These are phyloP conservation scores for Exophiala phaeomuriformis DNA, from an alignment of 2,329 filamentous ascomycete species.

Conservation along the genomic window DNA sequence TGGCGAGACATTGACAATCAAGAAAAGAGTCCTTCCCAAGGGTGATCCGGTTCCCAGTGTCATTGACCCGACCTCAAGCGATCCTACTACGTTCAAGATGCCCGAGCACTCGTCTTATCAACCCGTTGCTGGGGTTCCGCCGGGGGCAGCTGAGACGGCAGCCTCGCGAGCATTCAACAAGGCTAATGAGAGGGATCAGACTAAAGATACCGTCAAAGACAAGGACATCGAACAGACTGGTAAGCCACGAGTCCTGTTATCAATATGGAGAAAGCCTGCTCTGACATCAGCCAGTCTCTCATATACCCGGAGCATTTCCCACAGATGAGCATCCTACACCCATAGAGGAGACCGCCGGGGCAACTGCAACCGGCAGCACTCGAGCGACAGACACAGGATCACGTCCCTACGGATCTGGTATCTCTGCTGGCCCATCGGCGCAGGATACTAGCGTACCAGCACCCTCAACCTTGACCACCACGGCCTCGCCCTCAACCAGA, in stretches of 20 bases:
- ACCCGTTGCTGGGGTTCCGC: slow-evolving; percentile 14
- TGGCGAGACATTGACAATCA: slow-evolving; percentile 25
- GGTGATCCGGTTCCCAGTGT: slow-evolving; percentile 22
- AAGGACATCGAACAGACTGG: slow-evolving; percentile 11
- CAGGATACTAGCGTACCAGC: slow-evolving; percentile 5
- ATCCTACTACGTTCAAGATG: slow-evolving; percentile 22
- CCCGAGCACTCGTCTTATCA: slow-evolving; percentile 19
- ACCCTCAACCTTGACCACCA: slow-evolving; percentile 10
- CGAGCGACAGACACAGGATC: neutral
- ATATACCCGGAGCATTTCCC: slow-evolving; percentile 20
- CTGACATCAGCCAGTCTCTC: slow-evolving; percentile 9
- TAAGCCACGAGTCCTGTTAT: slow-evolving; percentile 4
- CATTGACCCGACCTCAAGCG: slow-evolving; percentile 17
- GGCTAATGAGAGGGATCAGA: slow-evolving; percentile 5
- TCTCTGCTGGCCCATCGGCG: neutral
- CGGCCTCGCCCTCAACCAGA: slow-evolving; percentile 6
- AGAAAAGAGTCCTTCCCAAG: slow-evolving; percentile 12
- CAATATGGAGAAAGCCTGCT: neutral
- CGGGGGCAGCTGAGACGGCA: slow-evolving; percentile 12
- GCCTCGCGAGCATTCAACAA: slow-evolving; percentile 17
- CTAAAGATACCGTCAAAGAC: neutral
- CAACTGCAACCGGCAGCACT: neutral
- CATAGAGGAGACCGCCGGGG: neutral
- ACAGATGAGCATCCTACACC: slow-evolving; percentile 7
- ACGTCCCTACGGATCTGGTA: neutral